Conservation (phyloP, 805 yeast species). For the Lipomyces oligophaga region DNA sequence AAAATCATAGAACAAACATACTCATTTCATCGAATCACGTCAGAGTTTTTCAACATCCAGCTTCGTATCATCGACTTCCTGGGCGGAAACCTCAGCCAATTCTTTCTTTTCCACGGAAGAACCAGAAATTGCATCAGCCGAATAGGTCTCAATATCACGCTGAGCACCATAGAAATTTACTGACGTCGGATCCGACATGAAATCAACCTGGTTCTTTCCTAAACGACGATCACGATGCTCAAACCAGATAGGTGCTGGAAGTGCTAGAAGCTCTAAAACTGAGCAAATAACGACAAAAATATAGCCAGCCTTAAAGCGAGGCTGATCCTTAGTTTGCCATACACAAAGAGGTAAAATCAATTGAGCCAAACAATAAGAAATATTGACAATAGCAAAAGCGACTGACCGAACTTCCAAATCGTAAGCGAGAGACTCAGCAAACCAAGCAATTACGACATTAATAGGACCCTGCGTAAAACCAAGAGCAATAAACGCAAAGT, state of each 20-base stretch:
- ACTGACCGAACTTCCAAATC: constrained; percentile 23
- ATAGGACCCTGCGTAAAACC: constrained; percentile 27
- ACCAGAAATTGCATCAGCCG: neutral
- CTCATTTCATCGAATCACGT: too few species aligned
- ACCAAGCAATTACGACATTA: constrained; percentile 25
- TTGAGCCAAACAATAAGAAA: constrained; percentile 17
- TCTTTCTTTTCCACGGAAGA: neutral
- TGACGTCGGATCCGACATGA: neutral
- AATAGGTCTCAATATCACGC: constrained; percentile 30
- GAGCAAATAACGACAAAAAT: constrained; percentile 11
- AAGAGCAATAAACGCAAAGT: constrained; percentile 19
- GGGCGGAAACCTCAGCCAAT: neutral
- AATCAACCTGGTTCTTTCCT: constrained; percentile 15
- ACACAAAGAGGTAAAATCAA: constrained; percentile 19
- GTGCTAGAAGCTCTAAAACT: constrained; percentile 16
- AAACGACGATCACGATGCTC: constrained; percentile 17
- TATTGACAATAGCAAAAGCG: constrained; percentile 16
- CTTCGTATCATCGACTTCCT: neutral
- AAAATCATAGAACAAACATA: too few species aligned
- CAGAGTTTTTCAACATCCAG: neutral
- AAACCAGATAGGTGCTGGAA: constrained; percentile 18
- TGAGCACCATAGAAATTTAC: constrained; percentile 32
- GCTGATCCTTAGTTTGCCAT: constrained; percentile 26
- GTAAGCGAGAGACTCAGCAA: constrained; percentile 18
- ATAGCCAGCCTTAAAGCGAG: constrained; percentile 19